Percentiles rank a stretch among this genome's conserved stretches.
phyloP scores from a whole-genome alignment of 192 early-diverging fungal genomes.

The Powellomyces hirtus region DNA sequence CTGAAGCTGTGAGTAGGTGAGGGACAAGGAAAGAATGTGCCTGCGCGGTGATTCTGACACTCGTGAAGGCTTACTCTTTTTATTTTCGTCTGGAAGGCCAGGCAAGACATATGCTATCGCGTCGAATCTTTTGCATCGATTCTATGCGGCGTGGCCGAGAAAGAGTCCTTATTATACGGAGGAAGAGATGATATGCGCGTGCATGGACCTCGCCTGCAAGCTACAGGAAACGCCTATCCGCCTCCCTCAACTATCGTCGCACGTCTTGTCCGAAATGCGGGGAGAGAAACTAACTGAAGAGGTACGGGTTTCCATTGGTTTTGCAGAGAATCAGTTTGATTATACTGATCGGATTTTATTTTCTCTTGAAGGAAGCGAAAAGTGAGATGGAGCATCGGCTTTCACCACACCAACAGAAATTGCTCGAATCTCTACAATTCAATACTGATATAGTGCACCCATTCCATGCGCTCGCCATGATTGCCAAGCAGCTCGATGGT shows the following conservation, averaged over 20 bases:
- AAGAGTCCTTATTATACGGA: conserved; percentile 18
- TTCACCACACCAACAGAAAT: conserved; percentile 21
- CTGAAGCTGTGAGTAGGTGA: conserved; percentile 14
- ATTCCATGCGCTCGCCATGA: background rate
- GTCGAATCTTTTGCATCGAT: conserved; percentile 14
- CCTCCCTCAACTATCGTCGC: conserved; percentile 3
- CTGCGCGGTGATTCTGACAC: background rate
- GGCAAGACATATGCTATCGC: conserved; percentile 23
- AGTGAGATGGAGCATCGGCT: conserved; percentile 10
- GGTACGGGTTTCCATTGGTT: background rate
- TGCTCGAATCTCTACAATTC: conserved; percentile 24
- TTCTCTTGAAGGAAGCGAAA: conserved; percentile 2
- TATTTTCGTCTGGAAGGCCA: background rate
- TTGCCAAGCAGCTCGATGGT: conserved; percentile 9
- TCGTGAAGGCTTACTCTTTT: background rate
- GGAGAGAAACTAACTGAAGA: conserved; percentile 11
- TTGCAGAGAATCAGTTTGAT: background rate
- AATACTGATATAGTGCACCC: conserved; percentile 21
- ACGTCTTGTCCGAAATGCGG: conserved; percentile 19
- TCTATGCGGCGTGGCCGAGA: conserved; percentile 27
- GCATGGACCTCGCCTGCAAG: conserved; percentile 28
- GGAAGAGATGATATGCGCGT: conserved; percentile 19
- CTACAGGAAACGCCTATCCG: conserved; percentile 25
- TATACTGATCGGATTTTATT: background rate
- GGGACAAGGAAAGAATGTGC: background rate